These are phyloP conservation scores for Arthrobotrys pseudoclavata DNA, from an alignment of 2,329 filamentous ascomycete species.

Conservation along the genomic window DNA sequence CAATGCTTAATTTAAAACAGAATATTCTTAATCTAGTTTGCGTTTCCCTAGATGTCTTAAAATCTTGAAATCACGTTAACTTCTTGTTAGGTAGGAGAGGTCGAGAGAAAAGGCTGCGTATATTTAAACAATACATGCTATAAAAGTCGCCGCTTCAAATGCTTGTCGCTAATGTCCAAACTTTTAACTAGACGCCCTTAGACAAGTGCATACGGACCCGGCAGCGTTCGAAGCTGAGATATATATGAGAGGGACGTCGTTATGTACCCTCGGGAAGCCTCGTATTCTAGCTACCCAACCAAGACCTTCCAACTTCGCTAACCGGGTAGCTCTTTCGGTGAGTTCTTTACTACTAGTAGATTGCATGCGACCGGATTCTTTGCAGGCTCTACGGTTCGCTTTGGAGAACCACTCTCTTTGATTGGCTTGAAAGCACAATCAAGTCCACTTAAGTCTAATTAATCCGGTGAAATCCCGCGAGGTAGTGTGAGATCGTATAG, in stretches of 20 bases:
- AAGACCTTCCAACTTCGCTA: not conserved
- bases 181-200: not conserved
- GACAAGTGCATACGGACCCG: not conserved
- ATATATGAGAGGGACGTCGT: not conserved
- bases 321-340: not conserved
- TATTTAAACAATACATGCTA: not conserved
- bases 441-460: not conserved
- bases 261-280: not conserved
- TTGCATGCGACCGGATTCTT: not conserved
- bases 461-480: not conserved
- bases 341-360: not conserved
- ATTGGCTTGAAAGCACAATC: not conserved
- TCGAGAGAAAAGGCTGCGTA: not conserved
- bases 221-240: not conserved
- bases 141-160: not conserved
- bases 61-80: not conserved
- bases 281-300: not conserved
- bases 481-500: slow-evolving; percentile 11
- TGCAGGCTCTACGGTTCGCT: not conserved
- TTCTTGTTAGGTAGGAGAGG: not conserved
- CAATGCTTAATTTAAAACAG: not conserved
- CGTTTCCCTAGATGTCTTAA: not conserved
- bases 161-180: not conserved
- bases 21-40: not conserved
- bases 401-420: not conserved